phyloP scores from a whole-genome alignment of 352 stramenopile species.

The Phytophthora fragariaefolia region DNA sequence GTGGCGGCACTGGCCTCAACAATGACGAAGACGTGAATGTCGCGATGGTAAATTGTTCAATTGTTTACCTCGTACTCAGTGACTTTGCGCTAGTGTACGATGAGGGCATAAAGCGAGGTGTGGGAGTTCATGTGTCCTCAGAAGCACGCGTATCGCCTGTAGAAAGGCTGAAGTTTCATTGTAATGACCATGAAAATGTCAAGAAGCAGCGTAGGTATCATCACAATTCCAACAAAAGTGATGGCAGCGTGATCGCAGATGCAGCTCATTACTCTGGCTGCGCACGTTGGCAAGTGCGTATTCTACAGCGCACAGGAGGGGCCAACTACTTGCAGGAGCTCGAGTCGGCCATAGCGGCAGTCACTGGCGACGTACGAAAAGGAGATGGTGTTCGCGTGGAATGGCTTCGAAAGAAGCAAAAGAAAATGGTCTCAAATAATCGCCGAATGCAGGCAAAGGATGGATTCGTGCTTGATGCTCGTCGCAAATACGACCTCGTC shows the following conservation, averaged over 20 bases:
- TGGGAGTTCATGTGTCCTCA: constrained; percentile 29
- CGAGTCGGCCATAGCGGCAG: constrained; percentile 27
- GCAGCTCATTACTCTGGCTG: constrained; percentile 15
- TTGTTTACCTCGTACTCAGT: constrained; percentile 46
- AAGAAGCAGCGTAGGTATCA: constrained; percentile 15
- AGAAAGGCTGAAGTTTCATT: constrained; percentile 6
- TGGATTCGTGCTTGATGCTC: constrained; percentile 42
- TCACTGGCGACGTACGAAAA: constrained; percentile 24
- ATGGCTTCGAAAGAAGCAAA: constrained; percentile 53
- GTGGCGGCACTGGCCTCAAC: neutral
- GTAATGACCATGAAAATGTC: neutral
- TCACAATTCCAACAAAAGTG: neutral
- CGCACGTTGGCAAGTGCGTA: constrained; percentile 60
- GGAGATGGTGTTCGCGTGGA: constrained; percentile 42
- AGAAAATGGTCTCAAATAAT: constrained; percentile 37
- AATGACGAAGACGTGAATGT: constrained; percentile 32
- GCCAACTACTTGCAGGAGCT: constrained; percentile 32
- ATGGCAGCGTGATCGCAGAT: constrained; percentile 1
- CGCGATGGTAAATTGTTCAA: constrained; percentile 47
- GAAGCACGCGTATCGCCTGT: constrained; percentile 1
- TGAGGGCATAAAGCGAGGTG: constrained; percentile 30
- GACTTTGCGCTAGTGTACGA: constrained; percentile 49
- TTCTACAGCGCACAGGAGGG: constrained; percentile 43
- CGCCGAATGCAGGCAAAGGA: constrained; percentile 34
- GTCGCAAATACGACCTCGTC: constrained; percentile 55